Conservation (phyloP, 495 filamentous ascomycete genomes). For the Pseudevernia furfuracea region DNA sequence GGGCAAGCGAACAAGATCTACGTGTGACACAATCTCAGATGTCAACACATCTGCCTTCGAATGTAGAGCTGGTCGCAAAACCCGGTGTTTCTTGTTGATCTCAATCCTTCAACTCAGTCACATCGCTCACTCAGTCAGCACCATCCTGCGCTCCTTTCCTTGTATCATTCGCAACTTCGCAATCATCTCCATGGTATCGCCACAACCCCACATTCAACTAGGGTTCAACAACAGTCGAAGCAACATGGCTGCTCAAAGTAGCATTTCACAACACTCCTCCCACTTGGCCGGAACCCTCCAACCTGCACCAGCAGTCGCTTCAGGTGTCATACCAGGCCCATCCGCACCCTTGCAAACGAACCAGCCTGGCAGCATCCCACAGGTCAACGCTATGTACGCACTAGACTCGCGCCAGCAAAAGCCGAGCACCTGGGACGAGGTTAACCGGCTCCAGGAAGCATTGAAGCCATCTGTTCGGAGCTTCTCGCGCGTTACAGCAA, state of each 20-base stretch:
- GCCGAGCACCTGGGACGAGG: not conserved
- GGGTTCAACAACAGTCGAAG: not conserved
- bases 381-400: not conserved
- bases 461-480: not conserved
- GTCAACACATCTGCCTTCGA: not conserved
- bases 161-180: not conserved
- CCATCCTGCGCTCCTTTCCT: not conserved
- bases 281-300: not conserved
- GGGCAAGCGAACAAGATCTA: too few relatives aligned
- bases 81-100: not conserved
- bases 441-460: not conserved
- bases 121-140: not conserved
- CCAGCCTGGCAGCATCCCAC: not conserved
- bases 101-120: not conserved
- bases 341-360: not conserved
- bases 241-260: not conserved
- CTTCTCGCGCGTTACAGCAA: not conserved
- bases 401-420: not conserved
- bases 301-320: not conserved
- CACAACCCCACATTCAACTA: not conserved
- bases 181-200: not conserved
- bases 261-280: not conserved
- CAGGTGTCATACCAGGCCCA: not conserved
- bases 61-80: not conserved
- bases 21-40: not conserved